Evolutionary conservation across 441 rosid species (phyloP), one percentile per base, ranked within the genome.

Genomic region (Jatropha multifida): DNA sequence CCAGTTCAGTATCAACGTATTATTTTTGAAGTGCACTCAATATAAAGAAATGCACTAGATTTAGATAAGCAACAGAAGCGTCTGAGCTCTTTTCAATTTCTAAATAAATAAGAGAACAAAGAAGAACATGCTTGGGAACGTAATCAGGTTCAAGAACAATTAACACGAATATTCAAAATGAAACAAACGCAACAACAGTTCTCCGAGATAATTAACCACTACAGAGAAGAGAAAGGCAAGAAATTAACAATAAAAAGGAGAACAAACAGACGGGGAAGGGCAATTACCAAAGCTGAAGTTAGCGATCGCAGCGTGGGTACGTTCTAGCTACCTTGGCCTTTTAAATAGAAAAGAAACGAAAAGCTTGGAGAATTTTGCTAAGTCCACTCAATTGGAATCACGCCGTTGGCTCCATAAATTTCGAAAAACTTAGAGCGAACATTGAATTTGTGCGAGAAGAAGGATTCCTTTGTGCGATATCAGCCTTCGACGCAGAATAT

Each of bases 251-350:
- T 66, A 37, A 44, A 1, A 32, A 62, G 18, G 9, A 49, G 41
- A 60, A 75, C 44, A 26, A 54, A 40, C 8, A 32, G 32, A 32
- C 32, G 32, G 1, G 32, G 4, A 15, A 23, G 51, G 67, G 37
- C 61, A 9, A 32, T 62, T 26, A 72, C 64, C 66, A 65, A 49
- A 54, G 40, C n/a, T 40, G 48, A 41, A 44, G 26, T 20, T 41
- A 23, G 68, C 52, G 76, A 74, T 71, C 69, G 87, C 84, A 77
- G 81, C 75, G 74, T 73, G 76, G 66, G 46, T 63, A 67, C 42
- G 51, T 68, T 51, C 62, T 65, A 4, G 55, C 18, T 66, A 12
- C 3, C 59, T 52, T 17, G 26, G 41, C 66, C 38, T 49, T 69
- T 78, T 80, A 86, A 70, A 83, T 78, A 82, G 77, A 70, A 37